These are phyloP conservation scores for Epichloe sibirici DNA, from an alignment of 2,329 filamentous ascomycete genomes.

Conservation along the genomic window DNA sequence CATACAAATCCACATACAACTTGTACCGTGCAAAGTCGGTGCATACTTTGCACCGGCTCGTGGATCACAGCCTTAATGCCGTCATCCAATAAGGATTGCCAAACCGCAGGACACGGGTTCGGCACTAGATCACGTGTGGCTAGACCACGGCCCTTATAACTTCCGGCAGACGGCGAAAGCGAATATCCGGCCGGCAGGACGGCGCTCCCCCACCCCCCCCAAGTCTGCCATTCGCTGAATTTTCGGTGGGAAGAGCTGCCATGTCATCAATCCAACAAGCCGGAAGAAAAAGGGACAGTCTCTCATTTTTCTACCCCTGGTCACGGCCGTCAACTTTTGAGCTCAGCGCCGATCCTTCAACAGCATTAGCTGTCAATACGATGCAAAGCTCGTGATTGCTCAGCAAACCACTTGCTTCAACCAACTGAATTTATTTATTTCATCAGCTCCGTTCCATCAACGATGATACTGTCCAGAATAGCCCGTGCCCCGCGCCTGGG, in stretches of 20 bases:
- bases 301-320: neutral
- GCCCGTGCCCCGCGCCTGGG: slow-evolving; percentile 22
- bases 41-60: too few species aligned
- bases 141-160: neutral
- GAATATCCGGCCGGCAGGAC: neutral
- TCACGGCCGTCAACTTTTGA: neutral
- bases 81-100: slow-evolving; percentile 1
- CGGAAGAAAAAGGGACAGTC: neutral
- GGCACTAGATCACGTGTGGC: neutral
- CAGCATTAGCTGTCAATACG: neutral
- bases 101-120: neutral
- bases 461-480: slow-evolving; percentile 28
- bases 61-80: too few species aligned
- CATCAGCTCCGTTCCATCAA: neutral
- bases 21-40: too few species aligned
- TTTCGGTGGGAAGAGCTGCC: neutral
- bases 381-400: slow-evolving; percentile 2
- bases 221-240: neutral
- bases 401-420: neutral
- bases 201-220: neutral
- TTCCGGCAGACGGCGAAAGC: slow-evolving; percentile 1
- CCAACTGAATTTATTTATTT: neutral
- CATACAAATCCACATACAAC: too few species aligned
- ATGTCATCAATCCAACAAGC: neutral
- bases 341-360: neutral